phyloP scores from a whole-genome alignment of 352 stramenopile genomes.

The Bremia lactucae region DNA sequence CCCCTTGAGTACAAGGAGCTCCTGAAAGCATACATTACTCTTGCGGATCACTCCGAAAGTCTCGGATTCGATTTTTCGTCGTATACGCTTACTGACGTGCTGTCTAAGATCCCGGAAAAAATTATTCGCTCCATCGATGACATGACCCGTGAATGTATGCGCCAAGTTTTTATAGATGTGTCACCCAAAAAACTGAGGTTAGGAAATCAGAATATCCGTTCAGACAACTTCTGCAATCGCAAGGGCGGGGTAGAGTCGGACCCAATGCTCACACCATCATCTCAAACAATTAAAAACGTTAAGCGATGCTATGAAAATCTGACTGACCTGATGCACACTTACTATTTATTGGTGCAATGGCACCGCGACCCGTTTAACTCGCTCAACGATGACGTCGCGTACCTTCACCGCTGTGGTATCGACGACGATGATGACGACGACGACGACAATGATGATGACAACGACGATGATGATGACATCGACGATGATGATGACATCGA shows the following conservation, averaged over 20 bases:
- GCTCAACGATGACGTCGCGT: slow-evolving; percentile 52
- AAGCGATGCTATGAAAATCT: slow-evolving; percentile 53
- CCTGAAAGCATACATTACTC: slow-evolving; percentile 69
- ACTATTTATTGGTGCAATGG: slow-evolving; percentile 85
- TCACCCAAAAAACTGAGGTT: slow-evolving; percentile 33
- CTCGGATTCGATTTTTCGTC: slow-evolving; percentile 73
- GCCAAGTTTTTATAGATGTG: slow-evolving; percentile 27
- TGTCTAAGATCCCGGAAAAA: slow-evolving; percentile 71
- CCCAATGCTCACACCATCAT: slow-evolving; percentile 6
- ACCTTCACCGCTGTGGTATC: slow-evolving; percentile 74
- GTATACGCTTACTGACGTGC: slow-evolving; percentile 47
- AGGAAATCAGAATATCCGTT: not conserved
- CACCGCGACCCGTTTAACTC: slow-evolving; percentile 79
- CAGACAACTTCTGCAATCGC: slow-evolving; percentile 12
- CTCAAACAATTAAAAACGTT: slow-evolving; percentile 48
- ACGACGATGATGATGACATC: slow-evolving; percentile 30
- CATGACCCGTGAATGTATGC: slow-evolving; percentile 40
- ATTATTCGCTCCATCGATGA: slow-evolving; percentile 72
- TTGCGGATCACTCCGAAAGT: slow-evolving; percentile 67
- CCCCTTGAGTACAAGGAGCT: slow-evolving; percentile 67
- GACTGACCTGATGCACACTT: slow-evolving; percentile 81
- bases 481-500: slow-evolving; percentile 31
- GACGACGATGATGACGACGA: slow-evolving; percentile 74
- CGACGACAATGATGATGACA: slow-evolving; percentile 52
- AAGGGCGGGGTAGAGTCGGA: slow-evolving; percentile 14